These are phyloP conservation scores for Aurantiochytrium sp. DNA, from an alignment of 108 stramenopile genomes.

Conservation along the genomic window DNA sequence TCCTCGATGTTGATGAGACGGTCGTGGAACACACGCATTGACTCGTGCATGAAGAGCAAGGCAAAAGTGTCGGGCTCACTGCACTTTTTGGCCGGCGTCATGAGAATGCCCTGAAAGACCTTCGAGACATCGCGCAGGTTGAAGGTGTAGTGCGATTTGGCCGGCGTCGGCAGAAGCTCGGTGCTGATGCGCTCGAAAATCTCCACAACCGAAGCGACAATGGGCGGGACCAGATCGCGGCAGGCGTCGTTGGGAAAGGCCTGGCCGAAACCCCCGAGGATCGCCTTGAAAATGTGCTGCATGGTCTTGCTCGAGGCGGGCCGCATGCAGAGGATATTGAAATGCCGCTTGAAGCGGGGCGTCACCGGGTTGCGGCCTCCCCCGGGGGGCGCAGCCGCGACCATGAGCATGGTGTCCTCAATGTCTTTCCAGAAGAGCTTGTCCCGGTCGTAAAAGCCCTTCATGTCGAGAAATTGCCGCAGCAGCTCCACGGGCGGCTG, in stretches of 20 bases:
- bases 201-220: slow-evolving; percentile 54
- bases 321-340: slow-evolving; percentile 64
- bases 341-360: slow-evolving; percentile 63
- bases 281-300: slow-evolving; percentile 55
- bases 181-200: slow-evolving; percentile 52
- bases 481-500: slow-evolving; percentile 67
- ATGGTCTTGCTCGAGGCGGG: slow-evolving; percentile 51
- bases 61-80: slow-evolving; percentile 38
- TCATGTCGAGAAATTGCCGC: slow-evolving; percentile 65
- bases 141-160: slow-evolving; percentile 69
- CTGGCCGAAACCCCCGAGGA: slow-evolving; percentile 46
- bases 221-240: not conserved
- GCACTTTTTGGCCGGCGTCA: slow-evolving; percentile 49
- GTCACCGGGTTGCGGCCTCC: slow-evolving; percentile 61
- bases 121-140: slow-evolving; percentile 68
- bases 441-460: slow-evolving; percentile 71
- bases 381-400: slow-evolving; percentile 62
- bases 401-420: slow-evolving; percentile 56
- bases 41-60: slow-evolving; percentile 61
- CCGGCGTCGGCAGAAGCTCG: slow-evolving; percentile 62
- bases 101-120: slow-evolving; percentile 66
- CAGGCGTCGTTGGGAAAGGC: slow-evolving; percentile 45
- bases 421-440: slow-evolving; percentile 72
- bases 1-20: slow-evolving; percentile 59
- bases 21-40: slow-evolving; percentile 60